Base-by-base conservation (phyloP, 306 rosid species). In the Astragalus glycyphyllos region DNA sequence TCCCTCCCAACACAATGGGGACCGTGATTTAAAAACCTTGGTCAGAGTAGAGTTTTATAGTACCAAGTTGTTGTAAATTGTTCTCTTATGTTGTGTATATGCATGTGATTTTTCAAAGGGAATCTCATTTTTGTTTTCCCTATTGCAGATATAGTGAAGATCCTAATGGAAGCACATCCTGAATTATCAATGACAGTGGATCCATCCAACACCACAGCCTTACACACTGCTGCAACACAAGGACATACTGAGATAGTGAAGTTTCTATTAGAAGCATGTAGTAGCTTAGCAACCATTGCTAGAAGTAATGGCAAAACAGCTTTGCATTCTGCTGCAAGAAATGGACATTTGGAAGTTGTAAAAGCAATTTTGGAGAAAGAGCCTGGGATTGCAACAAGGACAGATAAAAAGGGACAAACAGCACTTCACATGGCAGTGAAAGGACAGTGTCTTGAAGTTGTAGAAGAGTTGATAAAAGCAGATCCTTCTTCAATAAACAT, bases 401-500 rank as follows among this genome's bases (percentile, higher is more conserved):
- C 82, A 0, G 99, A 94, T 78, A 89, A 91, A 82, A 94, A 94
- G 81, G 96, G 99, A 23, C 99, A 94, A 73, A 87, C 98, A 1
- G 96, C 99, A 0, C 96, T 94, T 68, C 97, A 91, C 81, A 94
- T 94, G 99, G 99, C 99, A 0, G 97, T 77, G 46, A 94, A 94
- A 83, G 99, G 99, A 11, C 97, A 87, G 81, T 83, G 51, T 16
- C 80, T 86, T 54, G 96, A 83, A 84, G 92, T 94, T 58, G 97
- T 86, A 29, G 90, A 83, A 48, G 88, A 64, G 83, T 75, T 94
- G 84, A 86, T 86, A 7, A 87, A 55, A 74, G 89, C 86, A 2
- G 97, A 87, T 80, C 89, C 96, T 7, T 73, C 75, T 0, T 79
- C 92, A 32, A 37, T 89, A 54, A 91, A 87, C 86, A 86, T 89